These are phyloP conservation scores for Paramecium tetraurelia DNA, from an alignment of 73 alveolate genomes.

Conservation along the genomic window DNA sequence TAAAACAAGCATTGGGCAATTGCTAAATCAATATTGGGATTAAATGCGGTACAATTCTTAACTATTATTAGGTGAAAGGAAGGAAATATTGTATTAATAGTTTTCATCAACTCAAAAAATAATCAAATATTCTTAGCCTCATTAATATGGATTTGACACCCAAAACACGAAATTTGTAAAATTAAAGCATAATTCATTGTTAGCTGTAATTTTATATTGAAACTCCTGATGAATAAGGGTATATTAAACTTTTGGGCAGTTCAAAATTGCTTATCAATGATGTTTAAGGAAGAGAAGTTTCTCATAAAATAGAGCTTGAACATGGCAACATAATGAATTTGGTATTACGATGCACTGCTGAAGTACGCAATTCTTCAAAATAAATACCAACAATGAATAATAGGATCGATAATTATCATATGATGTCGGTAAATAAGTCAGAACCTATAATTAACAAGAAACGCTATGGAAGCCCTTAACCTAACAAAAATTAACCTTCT, in stretches of 20 bases:
- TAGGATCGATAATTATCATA: neutral
- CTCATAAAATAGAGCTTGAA: constrained; percentile 6
- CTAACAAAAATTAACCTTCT: neutral
- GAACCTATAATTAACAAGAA: neutral
- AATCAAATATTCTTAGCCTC: neutral
- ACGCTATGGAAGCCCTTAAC: constrained; percentile 25
- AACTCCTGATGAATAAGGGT: constrained; percentile 29
- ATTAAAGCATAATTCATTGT: neutral
- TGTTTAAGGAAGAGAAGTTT: neutral
- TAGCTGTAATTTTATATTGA: neutral
- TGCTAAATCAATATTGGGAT: neutral
- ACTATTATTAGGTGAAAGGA: neutral
- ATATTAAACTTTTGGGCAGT: constrained; percentile 5
- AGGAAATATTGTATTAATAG: neutral
- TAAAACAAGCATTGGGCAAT: neutral
- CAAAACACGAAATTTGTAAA: neutral
- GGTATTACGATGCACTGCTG: neutral
- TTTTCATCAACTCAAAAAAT: neutral
- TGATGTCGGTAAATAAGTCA: neutral
- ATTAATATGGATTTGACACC: neutral
- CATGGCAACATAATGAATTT: neutral
- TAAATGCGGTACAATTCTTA: neutral
- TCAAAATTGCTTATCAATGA: neutral
- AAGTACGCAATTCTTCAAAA: neutral
- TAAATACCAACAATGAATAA: neutral